Conservation (phyloP, 352 stramenopile genomes). For the Peronospora farinosa region DNA sequence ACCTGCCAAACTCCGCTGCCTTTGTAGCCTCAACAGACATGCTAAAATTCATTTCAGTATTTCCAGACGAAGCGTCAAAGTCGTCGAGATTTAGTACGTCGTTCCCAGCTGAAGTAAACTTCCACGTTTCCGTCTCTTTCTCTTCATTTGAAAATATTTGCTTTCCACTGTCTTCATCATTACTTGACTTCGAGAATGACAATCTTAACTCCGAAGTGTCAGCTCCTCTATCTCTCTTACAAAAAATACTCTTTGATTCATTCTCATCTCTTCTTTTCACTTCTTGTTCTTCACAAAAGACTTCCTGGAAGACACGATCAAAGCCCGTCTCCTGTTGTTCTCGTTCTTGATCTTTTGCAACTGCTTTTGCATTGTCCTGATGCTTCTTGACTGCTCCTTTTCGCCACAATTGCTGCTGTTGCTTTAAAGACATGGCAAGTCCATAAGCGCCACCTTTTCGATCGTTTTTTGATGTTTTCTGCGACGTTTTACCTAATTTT, state of each 20-base stretch:
- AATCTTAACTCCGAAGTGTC: neutral
- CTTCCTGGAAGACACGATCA: constrained; percentile 45
- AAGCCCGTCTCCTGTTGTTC: constrained; percentile 39
- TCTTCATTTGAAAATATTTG: constrained; percentile 7
- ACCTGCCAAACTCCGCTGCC: constrained; percentile 39
- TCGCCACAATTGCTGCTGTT: constrained; percentile 30
- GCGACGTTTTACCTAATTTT: constrained; percentile 10
- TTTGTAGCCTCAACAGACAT: constrained; percentile 7
- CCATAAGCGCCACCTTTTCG: constrained; percentile 6
- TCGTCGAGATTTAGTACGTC: constrained; percentile 33
- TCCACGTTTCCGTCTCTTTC: constrained; percentile 22
- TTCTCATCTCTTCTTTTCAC: constrained; percentile 20
- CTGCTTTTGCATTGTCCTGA: constrained; percentile 11
- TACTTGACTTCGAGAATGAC: neutral
- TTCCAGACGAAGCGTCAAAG: constrained; percentile 25
- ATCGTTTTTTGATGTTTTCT: constrained; percentile 14
- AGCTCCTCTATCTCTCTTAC: neutral
- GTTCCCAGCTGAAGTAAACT: constrained; percentile 28
- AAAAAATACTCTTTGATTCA: constrained; percentile 13
- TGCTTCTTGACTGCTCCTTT: constrained; percentile 17
- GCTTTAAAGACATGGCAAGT: constrained; percentile 17
- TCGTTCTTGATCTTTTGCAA: constrained; percentile 25
- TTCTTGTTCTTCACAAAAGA: constrained; percentile 29
- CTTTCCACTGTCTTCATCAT: constrained; percentile 1
- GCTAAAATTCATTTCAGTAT: neutral